These are phyloP conservation scores for Suhomyces yuchorum DNA, from an alignment of 1,139 yeast genomes.

Conservation along the genomic window DNA sequence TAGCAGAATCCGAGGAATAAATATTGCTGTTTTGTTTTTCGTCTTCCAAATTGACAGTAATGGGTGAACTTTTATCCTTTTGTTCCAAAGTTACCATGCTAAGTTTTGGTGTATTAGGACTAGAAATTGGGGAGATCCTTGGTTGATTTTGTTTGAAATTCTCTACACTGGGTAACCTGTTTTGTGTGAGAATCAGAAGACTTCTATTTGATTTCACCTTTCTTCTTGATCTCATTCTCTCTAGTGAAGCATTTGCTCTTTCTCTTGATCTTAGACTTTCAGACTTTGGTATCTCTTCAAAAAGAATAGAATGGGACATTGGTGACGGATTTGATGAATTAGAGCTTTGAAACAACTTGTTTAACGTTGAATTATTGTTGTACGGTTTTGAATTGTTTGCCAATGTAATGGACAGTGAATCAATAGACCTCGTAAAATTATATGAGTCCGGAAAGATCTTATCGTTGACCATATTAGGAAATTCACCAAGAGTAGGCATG, in stretches of 20 bases:
- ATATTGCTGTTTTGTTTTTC: not conserved
- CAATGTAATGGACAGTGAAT: constrained; percentile 5
- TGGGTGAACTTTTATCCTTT: not conserved
- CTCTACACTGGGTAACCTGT: constrained; percentile 25
- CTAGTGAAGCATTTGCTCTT: constrained; percentile 66
- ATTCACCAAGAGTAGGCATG: constrained; percentile 50
- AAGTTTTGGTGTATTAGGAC: constrained; percentile 16
- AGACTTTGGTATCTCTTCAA: constrained; percentile 34
- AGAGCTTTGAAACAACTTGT: constrained; percentile 16
- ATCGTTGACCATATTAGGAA: constrained; percentile 39
- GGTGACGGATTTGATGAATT: constrained; percentile 4
- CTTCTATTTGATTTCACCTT: constrained; percentile 50
- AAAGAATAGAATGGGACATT: constrained; percentile 18
- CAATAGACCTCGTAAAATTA: constrained; percentile 4
- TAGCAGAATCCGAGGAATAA: not conserved
- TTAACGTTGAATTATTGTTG: not conserved
- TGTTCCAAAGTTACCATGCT: constrained; percentile 1
- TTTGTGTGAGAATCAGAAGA: constrained; percentile 32
- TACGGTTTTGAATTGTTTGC: not conserved
- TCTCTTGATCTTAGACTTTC: constrained; percentile 52
- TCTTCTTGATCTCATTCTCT: constrained; percentile 62
- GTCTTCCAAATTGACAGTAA: not conserved
- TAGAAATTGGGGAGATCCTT: constrained; percentile 11
- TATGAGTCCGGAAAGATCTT: constrained; percentile 13
- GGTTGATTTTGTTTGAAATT: constrained; percentile 6